phyloP scores from a whole-genome alignment of 768 basidiomycete genomes.

The Pleurotus ostreatus region DNA sequence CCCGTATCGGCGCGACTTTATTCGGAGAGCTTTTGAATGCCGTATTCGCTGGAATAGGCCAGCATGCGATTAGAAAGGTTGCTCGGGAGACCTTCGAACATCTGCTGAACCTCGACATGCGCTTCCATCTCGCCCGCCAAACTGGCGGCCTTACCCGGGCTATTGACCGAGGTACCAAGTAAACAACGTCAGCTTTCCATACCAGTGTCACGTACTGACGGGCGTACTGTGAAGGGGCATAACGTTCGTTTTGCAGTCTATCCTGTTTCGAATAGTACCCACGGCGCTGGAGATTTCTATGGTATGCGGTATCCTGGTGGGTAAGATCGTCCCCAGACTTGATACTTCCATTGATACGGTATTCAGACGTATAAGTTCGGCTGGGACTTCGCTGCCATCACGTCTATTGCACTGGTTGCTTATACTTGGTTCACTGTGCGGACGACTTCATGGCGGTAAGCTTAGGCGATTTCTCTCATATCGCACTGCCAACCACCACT shows the following conservation, averaged over 20 bases:
- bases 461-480: not conserved
- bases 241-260: constrained; percentile 88
- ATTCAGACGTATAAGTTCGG: constrained; percentile 93
- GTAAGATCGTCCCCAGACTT: constrained; percentile 18
- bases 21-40: constrained; percentile 93
- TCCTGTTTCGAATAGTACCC: constrained; percentile 92
- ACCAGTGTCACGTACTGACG: not conserved
- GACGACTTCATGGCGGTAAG: constrained; percentile 93
- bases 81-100: constrained; percentile 96
- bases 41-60: constrained; percentile 93
- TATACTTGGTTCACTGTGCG: constrained; percentile 98
- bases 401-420: constrained; percentile 74
- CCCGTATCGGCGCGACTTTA: constrained; percentile 84
- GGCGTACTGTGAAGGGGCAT: constrained; percentile 64
- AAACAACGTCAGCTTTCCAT: constrained; percentile 17
- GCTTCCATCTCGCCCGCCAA: constrained; percentile 89
- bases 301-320: constrained; percentile 94
- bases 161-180: constrained; percentile 98
- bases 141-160: constrained; percentile 95
- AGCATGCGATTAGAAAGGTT: constrained; percentile 90
- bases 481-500: not conserved
- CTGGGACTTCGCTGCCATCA: constrained; percentile 94
- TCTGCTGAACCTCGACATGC: constrained; percentile 83
- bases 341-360: not conserved
- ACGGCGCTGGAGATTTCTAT: constrained; percentile 95